Percentiles rank a stretch among this genome's conserved stretches.
Conservation (phyloP, 1,139 yeast genomes). For the Kluyveromyces sp. region DNA sequence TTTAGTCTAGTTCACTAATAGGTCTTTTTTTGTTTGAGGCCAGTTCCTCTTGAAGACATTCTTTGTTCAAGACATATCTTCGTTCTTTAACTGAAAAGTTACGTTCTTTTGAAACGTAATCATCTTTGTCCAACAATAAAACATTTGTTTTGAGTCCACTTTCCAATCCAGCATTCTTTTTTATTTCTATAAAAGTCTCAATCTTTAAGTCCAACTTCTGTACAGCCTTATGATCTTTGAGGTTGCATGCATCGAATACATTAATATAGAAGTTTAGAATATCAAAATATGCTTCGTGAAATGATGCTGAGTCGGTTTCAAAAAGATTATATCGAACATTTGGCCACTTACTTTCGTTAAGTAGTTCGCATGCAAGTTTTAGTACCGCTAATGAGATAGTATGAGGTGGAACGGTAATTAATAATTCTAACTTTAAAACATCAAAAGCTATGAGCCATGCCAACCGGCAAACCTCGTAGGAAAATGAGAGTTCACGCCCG, state of each 20-base stretch:
- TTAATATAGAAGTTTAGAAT: constrained; percentile 56
- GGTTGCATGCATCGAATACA: constrained; percentile 36
- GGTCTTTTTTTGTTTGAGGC: constrained; percentile 2
- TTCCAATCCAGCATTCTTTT: constrained; percentile 40
- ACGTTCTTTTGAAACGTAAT: constrained; percentile 25
- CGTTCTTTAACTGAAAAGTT: constrained; percentile 33
- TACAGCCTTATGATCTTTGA: constrained; percentile 25
- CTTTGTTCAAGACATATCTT: constrained; percentile 47
- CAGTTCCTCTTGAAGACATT: constrained; percentile 33
- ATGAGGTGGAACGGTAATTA: constrained; percentile 71
- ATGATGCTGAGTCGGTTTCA: constrained; percentile 43
- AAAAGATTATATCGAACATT: constrained; percentile 32
- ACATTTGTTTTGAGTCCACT: constrained; percentile 35
- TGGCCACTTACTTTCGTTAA: constrained; percentile 17
- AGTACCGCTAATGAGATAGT: constrained; percentile 67
- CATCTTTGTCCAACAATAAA: constrained; percentile 22
- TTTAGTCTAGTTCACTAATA: constrained; percentile 1
- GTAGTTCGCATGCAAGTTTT: constrained; percentile 40
- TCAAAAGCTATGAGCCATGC: constrained; percentile 79
- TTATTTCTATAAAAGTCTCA: constrained; percentile 43
- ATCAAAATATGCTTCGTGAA: constrained; percentile 54
- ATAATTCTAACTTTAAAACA: constrained; percentile 61
- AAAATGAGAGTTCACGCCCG: constrained; percentile 46
- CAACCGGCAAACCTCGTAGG: constrained; percentile 40
- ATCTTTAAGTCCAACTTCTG: constrained; percentile 18